Evolutionary conservation across 2,329 filamentous ascomycete species (phyloP).

Genomic region (Cadophora luteo-olivacea): DNA sequence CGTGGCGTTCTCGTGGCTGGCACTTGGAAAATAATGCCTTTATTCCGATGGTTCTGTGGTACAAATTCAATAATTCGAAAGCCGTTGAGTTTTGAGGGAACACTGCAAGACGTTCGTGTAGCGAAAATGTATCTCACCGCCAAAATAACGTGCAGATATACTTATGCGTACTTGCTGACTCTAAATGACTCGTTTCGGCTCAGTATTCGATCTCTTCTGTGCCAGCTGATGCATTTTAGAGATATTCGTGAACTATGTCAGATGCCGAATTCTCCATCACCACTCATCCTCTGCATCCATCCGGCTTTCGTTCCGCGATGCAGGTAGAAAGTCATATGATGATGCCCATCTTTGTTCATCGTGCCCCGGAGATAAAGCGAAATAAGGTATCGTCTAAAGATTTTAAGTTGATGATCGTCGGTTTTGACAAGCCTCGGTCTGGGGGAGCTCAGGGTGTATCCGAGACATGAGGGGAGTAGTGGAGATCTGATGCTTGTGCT

Average conservation of each 20-base stretch:
- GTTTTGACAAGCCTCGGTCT: constrained; percentile 20
- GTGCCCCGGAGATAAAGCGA: neutral
- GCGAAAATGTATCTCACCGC: constrained; percentile 4
- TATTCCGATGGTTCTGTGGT: neutral
- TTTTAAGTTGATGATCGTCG: constrained; percentile 16
- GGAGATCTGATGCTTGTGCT: constrained; percentile 2
- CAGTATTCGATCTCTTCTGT: neutral
- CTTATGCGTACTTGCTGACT: neutral
- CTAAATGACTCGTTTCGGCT: neutral
- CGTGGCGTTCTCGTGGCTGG: constrained; percentile 15
- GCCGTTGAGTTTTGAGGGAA: neutral
- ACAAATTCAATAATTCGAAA: neutral
- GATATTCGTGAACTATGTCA: neutral
- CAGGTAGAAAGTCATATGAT: neutral
- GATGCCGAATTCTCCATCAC: neutral
- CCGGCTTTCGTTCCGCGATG: constrained; percentile 1
- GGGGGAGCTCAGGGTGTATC: neutral
- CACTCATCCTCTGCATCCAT: neutral
- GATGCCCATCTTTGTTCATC: neutral
- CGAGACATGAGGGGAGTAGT: constrained; percentile 2
- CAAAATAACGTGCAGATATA: neutral
- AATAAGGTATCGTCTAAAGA: constrained; percentile 17
- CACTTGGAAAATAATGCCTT: neutral
- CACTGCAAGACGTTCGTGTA: neutral
- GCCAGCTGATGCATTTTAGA: neutral